phyloP scores from a whole-genome alignment of 768 basidiomycete genomes.

The Kwoniella sp. region DNA sequence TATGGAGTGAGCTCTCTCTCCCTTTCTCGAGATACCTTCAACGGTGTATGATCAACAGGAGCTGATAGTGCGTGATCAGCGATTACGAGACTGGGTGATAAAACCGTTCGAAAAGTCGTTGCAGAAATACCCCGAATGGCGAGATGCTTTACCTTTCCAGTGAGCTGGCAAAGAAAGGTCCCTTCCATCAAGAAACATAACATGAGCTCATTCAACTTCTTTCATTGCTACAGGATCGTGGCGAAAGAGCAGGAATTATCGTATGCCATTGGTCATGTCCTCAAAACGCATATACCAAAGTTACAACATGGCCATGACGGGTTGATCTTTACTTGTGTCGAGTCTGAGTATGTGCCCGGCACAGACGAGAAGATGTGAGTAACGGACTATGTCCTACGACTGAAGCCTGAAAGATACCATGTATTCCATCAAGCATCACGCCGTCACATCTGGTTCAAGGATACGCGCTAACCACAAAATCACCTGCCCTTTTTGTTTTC shows the following conservation, averaged over 20 bases:
- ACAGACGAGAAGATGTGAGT: constrained; percentile 88
- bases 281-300: constrained; percentile 76
- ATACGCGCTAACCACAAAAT: no score
- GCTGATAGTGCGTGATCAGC: constrained; percentile 58
- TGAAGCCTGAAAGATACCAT: no score
- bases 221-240: constrained; percentile 64
- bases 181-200: not conserved
- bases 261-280: constrained; percentile 84
- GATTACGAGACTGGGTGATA: constrained; percentile 78
- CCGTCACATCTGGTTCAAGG: not conserved
- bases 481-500: not conserved
- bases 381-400: constrained; percentile 4
- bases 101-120: constrained; percentile 75
- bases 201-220: no score
- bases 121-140: constrained; percentile 69
- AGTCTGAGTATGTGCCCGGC: constrained; percentile 74
- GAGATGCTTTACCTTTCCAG: constrained; percentile 75
- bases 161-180: no score
- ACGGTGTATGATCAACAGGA: not conserved
- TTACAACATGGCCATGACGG: constrained; percentile 93
- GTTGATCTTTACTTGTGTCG: constrained; percentile 91
- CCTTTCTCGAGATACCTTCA: no score
- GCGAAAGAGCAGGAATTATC: constrained; percentile 86
- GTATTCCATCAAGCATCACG: no score
- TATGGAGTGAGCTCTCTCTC: constrained; percentile 82